Base-by-base conservation (phyloP, 495 filamentous ascomycete species). In the Alectoria sarmentosa region DNA sequence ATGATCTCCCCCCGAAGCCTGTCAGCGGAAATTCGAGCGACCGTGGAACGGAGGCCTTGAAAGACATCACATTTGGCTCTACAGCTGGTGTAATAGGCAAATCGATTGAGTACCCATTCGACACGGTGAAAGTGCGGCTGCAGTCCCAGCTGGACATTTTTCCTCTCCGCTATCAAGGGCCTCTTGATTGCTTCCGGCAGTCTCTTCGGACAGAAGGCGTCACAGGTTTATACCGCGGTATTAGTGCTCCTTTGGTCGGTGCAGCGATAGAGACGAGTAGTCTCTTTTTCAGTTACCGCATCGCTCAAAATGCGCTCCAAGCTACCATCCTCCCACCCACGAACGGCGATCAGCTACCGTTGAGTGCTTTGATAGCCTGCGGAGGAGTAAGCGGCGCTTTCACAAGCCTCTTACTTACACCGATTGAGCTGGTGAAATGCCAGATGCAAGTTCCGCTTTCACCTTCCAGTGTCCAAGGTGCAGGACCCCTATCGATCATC, bases 341-440 rank as follows among this genome's bases (percentile, higher is more conserved):
- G 5, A 32, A 72, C 21, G 54, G 57, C 10, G 42, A 21, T 14
- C 73, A 79, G 3, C 80, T 97, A 1, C 87, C 90, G 0, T 79
- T 96, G n/a, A 72, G 79, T 5, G 89, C 86, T 1, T 76, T 97
- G 2, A 77, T 91, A 69, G 76, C 86, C 41, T 89, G 88, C 46
- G 95, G 95, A 49, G 91, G 87, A 26, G 86, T 87, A 34, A 86
- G 90, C 19, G 95, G 95, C n/a, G 91, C 90, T 28, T 86, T 96
- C 70, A 96, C 95, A 2, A 92, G 89, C 4, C 77, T 98, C 41
- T 80, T 95, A 39, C 84, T 99, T 57, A 99, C 95, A 0, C 95
- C 95, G 0, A 91, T 99, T 62, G 95, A 99, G 74, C 83, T 99
- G 56, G 88, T 99, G 71, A 99, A 99, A 76, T 99, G 95, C 82